These are phyloP conservation scores for Aspergillus heteromorphus DNA, from an alignment of 495 filamentous ascomycete genomes.

Conservation along the genomic window DNA sequence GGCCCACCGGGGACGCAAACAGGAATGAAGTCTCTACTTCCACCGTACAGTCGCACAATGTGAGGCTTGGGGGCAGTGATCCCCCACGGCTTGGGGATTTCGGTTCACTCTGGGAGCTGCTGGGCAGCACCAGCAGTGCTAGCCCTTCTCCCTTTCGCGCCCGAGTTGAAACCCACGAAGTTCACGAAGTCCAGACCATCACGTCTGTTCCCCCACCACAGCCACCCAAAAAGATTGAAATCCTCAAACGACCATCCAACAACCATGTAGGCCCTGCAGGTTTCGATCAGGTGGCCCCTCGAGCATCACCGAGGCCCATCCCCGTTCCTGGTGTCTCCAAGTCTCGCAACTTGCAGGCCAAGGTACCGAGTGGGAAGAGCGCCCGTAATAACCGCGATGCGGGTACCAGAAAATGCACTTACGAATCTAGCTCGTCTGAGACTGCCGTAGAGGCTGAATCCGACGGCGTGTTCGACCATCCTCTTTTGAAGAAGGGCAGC, in stretches of 20 bases:
- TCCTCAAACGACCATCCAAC: constrained; percentile 16
- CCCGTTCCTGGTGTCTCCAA: constrained; percentile 2
- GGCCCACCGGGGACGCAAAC: background rate
- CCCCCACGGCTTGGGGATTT: constrained; percentile 35
- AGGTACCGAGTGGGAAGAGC: background rate
- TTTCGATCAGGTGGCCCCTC: constrained; percentile 1
- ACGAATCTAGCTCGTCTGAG: constrained; percentile 24
- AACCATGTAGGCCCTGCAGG: background rate
- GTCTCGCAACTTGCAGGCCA: constrained; percentile 7
- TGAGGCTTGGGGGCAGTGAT: constrained; percentile 1
- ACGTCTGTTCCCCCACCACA: background rate
- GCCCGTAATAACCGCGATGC: background rate
- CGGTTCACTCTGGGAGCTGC: constrained; percentile 30
- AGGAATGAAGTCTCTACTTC: constrained; percentile 5
- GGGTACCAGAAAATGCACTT: background rate
- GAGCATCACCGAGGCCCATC: constrained; percentile 11
- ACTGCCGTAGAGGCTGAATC: constrained; percentile 30
- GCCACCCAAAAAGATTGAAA: constrained; percentile 8
- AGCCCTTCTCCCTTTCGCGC: background rate
- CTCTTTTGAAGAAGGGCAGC: constrained; percentile 13
- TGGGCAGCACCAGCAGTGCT: constrained; percentile 12
- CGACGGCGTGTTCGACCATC: constrained; percentile 34
- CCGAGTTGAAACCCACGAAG: background rate
- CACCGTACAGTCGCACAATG: background rate
- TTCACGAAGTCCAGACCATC: background rate